These are phyloP conservation scores for Davidsoniella eucalypti DNA, from an alignment of 2,329 filamentous ascomycete genomes.

Conservation along the genomic window DNA sequence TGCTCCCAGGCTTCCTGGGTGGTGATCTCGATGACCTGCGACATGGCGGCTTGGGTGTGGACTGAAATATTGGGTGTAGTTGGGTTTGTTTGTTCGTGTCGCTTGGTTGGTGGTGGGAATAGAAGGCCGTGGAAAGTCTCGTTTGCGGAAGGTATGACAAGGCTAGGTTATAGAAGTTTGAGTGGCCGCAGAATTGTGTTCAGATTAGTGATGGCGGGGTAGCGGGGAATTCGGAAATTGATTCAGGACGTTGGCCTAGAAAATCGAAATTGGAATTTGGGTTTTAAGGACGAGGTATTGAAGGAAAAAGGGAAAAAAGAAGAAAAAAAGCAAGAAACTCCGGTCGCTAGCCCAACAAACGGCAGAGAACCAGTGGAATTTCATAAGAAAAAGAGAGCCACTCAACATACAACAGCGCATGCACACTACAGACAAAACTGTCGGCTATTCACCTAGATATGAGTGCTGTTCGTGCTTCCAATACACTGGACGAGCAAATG, in stretches of 20 bases:
- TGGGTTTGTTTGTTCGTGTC: not conserved
- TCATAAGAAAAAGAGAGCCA: not conserved
- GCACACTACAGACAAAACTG: too few species aligned
- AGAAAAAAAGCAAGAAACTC: not conserved
- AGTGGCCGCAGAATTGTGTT: not conserved
- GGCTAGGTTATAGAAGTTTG: not conserved
- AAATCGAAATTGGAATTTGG: not conserved
- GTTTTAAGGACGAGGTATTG: not conserved
- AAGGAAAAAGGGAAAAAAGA: not conserved
- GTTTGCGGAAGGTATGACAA: not conserved
- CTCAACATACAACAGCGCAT: too few species aligned
- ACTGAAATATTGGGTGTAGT: not conserved
- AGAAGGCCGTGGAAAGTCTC: not conserved
- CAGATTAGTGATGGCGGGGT: constrained; percentile 3
- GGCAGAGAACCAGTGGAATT: too few species aligned
- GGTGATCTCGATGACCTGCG: constrained; percentile 60
- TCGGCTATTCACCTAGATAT: too few species aligned
- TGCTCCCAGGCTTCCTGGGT: constrained; percentile 57
- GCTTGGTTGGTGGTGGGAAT: not conserved
- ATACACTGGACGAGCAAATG: too few species aligned
- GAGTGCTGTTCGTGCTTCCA: too few species aligned
- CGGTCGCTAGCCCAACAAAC: not conserved
- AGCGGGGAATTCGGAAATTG: constrained; percentile 1
- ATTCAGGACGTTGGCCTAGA: not conserved
- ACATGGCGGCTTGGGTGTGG: constrained; percentile 33